Conservation (phyloP, 495 filamentous ascomycete species). For the Penicillium atrosanguineum region DNA sequence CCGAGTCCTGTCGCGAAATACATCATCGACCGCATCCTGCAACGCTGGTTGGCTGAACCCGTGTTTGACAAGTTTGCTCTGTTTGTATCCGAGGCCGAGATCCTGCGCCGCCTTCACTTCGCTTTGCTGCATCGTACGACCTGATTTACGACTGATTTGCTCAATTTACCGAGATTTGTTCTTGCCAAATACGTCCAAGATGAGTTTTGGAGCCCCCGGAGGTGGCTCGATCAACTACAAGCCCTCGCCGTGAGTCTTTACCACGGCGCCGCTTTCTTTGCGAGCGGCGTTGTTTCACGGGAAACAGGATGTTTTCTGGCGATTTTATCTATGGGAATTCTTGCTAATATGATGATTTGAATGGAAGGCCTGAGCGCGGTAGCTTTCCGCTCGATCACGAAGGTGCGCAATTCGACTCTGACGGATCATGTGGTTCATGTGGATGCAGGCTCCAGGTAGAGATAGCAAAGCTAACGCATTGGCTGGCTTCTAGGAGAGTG, state of each 20-base stretch:
- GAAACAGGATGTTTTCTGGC: background rate
- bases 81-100: slow-evolving; percentile 29
- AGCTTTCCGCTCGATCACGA: slow-evolving; percentile 97
- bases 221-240: slow-evolving; percentile 64
- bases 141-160: background rate
- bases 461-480: background rate
- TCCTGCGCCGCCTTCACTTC: background rate
- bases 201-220: slow-evolving; percentile 78
- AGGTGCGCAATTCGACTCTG: slow-evolving; percentile 47
- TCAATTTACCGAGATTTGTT: background rate
- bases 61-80: slow-evolving; percentile 39
- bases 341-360: background rate
- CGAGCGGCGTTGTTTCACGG: background rate
- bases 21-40: slow-evolving; percentile 21
- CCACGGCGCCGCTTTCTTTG: background rate
- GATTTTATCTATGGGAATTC: background rate
- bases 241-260: slow-evolving; percentile 67
- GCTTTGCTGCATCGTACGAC: background rate
- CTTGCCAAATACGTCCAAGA: slow-evolving; percentile 10
- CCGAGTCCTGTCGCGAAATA: slow-evolving; percentile 7
- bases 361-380: slow-evolving; percentile 78
- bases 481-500: slow-evolving; percentile 75
- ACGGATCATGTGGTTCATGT: background rate
- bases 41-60: slow-evolving; percentile 16
- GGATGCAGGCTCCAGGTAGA: background rate